phyloP scores from a whole-genome alignment of 2,329 filamentous ascomycete species.

The Metarhizium sp. region DNA sequence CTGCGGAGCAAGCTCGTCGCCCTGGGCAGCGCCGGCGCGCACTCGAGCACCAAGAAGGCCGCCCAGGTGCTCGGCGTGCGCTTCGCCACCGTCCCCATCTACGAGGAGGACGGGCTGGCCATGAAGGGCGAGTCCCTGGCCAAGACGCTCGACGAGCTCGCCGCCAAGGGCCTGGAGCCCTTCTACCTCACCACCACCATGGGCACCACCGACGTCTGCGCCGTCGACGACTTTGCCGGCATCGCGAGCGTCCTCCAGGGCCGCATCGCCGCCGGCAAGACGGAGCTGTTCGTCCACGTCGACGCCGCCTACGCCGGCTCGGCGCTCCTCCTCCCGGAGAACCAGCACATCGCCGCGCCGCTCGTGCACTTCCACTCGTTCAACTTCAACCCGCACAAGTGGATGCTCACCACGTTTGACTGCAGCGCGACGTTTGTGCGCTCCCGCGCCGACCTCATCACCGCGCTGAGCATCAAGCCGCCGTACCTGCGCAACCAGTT shows the following conservation, averaged over 20 bases:
- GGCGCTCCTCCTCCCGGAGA: slow-evolving; percentile 73
- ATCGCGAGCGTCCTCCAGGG: slow-evolving; percentile 42
- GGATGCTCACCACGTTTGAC: slow-evolving; percentile 92
- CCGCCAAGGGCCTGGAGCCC: slow-evolving; percentile 62
- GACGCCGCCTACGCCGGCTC: slow-evolving; percentile 90
- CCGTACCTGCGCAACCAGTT: slow-evolving; percentile 75
- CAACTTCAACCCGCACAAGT: slow-evolving; percentile 96
- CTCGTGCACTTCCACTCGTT: slow-evolving; percentile 73
- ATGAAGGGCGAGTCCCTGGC: slow-evolving; percentile 58
- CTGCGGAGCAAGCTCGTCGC: slow-evolving; percentile 55
- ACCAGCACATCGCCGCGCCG: slow-evolving; percentile 55
- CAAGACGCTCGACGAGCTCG: slow-evolving; percentile 53
- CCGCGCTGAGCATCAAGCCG: slow-evolving; percentile 69
- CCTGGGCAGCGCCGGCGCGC: slow-evolving; percentile 67
- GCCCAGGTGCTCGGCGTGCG: slow-evolving; percentile 80
- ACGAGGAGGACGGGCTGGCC: slow-evolving; percentile 54
- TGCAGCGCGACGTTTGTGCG: slow-evolving; percentile 72
- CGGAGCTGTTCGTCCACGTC: slow-evolving; percentile 79
- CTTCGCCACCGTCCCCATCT: slow-evolving; percentile 59
- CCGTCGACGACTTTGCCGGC: slow-evolving; percentile 69
- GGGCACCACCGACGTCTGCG: slow-evolving; percentile 82
- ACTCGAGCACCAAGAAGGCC: slow-evolving; percentile 80
- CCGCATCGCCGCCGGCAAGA: slow-evolving; percentile 16
- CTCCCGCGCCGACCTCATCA: slow-evolving; percentile 64
- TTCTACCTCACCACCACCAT: slow-evolving; percentile 81